phyloP scores from a whole-genome alignment of 768 basidiomycete genomes.

The Artomyces pyxidatus region DNA sequence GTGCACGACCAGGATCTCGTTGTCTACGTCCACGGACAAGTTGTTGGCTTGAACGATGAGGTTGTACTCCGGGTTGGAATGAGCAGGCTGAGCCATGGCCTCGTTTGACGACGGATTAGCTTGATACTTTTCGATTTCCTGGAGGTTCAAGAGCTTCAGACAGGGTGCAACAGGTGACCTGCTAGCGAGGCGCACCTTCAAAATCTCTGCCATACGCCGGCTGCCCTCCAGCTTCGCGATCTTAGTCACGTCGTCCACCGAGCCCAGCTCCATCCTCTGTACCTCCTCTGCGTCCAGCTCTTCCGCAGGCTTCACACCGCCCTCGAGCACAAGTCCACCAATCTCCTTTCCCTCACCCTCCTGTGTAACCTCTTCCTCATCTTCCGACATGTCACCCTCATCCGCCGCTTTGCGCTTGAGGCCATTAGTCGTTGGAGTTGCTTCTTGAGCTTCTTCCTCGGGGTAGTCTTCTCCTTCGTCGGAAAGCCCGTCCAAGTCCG shows the following conservation, averaged over 20 bases:
- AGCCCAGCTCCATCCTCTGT: slow-evolving; percentile 84
- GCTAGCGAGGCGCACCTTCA: slow-evolving; percentile 45
- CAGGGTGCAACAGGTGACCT: not conserved
- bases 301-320: slow-evolving; percentile 89
- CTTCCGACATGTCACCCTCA: slow-evolving; percentile 50
- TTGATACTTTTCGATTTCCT: slow-evolving; percentile 90
- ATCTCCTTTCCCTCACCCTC: slow-evolving; percentile 31
- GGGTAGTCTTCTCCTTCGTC: slow-evolving; percentile 45
- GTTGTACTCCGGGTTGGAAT: slow-evolving; percentile 91
- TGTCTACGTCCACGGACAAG: slow-evolving; percentile 95
- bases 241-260: slow-evolving; percentile 76
- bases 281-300: slow-evolving; percentile 94
- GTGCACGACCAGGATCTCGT: slow-evolving; percentile 94
- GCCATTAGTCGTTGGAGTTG: slow-evolving; percentile 23
- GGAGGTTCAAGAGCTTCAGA: slow-evolving; percentile 1
- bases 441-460: slow-evolving; percentile 27
- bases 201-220: slow-evolving; percentile 79
- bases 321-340: slow-evolving; percentile 65
- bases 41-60: slow-evolving; percentile 98
- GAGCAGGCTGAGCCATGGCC: slow-evolving; percentile 70
- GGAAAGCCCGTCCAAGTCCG: slow-evolving; percentile 84
- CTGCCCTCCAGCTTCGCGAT: slow-evolving; percentile 87
- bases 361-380: slow-evolving; percentile 36
- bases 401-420: slow-evolving; percentile 62
- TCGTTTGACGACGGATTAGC: slow-evolving; percentile 71